A percentile compares a stretch with the other conserved stretches of the same genome.
Evolutionary conservation across 768 basidiomycete genomes (phyloP).

Genomic region (Agrocybe praecox): DNA sequence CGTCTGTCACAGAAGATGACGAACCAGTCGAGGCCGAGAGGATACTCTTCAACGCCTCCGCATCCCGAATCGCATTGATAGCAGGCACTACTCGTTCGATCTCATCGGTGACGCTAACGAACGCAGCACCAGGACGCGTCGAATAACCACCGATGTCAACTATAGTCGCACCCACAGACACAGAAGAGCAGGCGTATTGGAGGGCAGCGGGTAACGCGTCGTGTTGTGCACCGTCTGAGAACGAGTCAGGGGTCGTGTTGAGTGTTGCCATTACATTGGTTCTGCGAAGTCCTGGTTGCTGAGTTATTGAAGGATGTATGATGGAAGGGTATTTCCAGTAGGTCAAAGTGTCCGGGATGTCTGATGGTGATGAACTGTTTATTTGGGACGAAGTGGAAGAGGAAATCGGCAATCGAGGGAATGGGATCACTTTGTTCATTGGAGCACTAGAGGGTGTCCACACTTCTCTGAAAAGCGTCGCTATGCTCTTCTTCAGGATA

Average conservation of each 20-base stretch:
- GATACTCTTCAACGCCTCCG: slow-evolving; percentile 28
- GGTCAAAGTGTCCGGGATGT: slow-evolving; percentile 48
- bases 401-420: slow-evolving; percentile 56
- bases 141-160: slow-evolving; percentile 95
- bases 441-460: slow-evolving; percentile 35
- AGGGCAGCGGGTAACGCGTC: slow-evolving; percentile 56
- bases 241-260: slow-evolving; percentile 94
- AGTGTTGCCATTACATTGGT: slow-evolving; percentile 90
- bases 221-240: slow-evolving; percentile 82
- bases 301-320: not conserved
- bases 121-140: slow-evolving; percentile 79
- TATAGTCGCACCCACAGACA: slow-evolving; percentile 66
- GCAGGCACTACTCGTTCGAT: slow-evolving; percentile 73
- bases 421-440: slow-evolving; percentile 77
- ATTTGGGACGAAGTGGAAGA: slow-evolving; percentile 15
- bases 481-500: slow-evolving; percentile 44
- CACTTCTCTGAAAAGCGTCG: slow-evolving; percentile 46
- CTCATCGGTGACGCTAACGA: slow-evolving; percentile 73
- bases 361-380: slow-evolving; percentile 22
- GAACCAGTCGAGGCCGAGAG: not conserved
- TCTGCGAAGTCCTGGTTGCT: slow-evolving; percentile 23
- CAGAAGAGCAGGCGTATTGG: slow-evolving; percentile 48
- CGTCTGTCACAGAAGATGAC: slow-evolving; percentile 14
- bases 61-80: slow-evolving; percentile 30
- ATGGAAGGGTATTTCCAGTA: slow-evolving; percentile 48